A percentile compares a stretch with the other conserved stretches of the same genome.
These are phyloP conservation scores for Lithocarpus polystachyus DNA, from an alignment of 306 rosid genomes.

Conservation along the genomic window DNA sequence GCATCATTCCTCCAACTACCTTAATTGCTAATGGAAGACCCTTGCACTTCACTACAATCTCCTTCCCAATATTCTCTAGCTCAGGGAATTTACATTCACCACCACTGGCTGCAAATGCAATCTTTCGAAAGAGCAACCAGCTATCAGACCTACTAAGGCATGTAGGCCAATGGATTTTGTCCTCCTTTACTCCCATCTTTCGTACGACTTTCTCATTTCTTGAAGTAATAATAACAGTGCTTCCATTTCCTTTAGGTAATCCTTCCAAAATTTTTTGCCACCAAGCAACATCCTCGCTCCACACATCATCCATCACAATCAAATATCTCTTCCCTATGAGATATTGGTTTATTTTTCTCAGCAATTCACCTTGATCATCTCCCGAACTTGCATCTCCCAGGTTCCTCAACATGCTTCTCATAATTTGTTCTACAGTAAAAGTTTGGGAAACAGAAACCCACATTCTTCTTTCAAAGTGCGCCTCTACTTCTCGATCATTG, in stretches of 20 bases:
- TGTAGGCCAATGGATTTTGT: conserved; percentile 22
- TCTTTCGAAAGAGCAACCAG: conserved; percentile 28
- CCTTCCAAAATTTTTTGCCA: conserved; percentile 16
- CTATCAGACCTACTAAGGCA: conserved; percentile 26
- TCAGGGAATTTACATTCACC: conserved; percentile 14
- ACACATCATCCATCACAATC: conserved; percentile 38
- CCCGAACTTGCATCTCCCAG: conserved; percentile 31
- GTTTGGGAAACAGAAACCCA: conserved; percentile 39
- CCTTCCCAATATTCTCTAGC: conserved; percentile 21
- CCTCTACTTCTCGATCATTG: conserved; percentile 26
- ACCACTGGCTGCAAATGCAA: conserved; percentile 32
- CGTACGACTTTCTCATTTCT: conserved; percentile 22
- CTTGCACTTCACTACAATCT: conserved; percentile 32
- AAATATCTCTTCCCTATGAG: conserved; percentile 29
- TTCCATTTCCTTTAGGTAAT: conserved; percentile 30
- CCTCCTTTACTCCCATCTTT: conserved; percentile 28
- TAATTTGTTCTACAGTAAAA: conserved; percentile 27
- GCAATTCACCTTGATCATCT: conserved; percentile 10
- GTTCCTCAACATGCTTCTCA: conserved; percentile 30
- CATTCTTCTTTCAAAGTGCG: conserved; percentile 24
- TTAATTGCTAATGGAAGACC: conserved; percentile 42
- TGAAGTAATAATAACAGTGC: conserved; percentile 23
- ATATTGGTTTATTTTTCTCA: conserved; percentile 24
- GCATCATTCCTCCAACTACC: conserved; percentile 36
- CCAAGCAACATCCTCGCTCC: conserved; percentile 23